Evolutionary conservation across 352 stramenopile genomes (phyloP), one percentile per base, ranked within the genome.

Genomic region (Thalassiosira livingstoniorum): DNA sequence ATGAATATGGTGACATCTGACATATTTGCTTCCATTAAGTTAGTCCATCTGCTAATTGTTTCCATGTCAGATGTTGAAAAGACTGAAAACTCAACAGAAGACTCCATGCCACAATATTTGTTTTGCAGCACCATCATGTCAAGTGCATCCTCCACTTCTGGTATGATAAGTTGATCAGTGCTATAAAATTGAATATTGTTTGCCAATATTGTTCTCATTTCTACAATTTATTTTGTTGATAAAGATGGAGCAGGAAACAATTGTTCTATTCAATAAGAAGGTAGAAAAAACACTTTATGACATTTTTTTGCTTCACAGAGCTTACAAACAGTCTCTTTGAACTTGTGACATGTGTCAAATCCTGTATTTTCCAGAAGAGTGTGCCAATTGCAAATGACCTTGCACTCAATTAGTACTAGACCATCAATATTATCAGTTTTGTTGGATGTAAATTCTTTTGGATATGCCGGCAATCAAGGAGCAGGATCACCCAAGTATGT

Each of bases 61-160:
- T 80, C 10, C 31, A 72, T 39, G 1, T 55, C 45, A 25, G 47
- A 73, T 35, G 71, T 63, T 71, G 2, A 1, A 18, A 65, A 68
- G 10, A 73, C 4, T 5, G 60, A 61, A 25, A 57, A 80, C 2
- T 4, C 27, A 0, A 80, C 71, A 21, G 1, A 1, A 11, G 69
- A 27, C 5, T 47, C 29, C 37, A 51, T 29, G 23, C 61, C 42
- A 21, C 61, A 61, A 0, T n/a, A 42, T 13, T 18, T 18, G 31
- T 23, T 27, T 0, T 34, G 23, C 18, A 53, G 1, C 2, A 47
- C 31, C 37, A 13, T 61, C 29, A 47, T 21, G 4, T 2, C 60
- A 54, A 73, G 65, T 3, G 39, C 4, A 47, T 73, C 60, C 55
- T 72, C 45, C n/a, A 80, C 71, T 65, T 73, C 71, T 10, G 64